phyloP scores from a whole-genome alignment of 2,329 filamentous ascomycete genomes.

The Epichloe glyceriae region DNA sequence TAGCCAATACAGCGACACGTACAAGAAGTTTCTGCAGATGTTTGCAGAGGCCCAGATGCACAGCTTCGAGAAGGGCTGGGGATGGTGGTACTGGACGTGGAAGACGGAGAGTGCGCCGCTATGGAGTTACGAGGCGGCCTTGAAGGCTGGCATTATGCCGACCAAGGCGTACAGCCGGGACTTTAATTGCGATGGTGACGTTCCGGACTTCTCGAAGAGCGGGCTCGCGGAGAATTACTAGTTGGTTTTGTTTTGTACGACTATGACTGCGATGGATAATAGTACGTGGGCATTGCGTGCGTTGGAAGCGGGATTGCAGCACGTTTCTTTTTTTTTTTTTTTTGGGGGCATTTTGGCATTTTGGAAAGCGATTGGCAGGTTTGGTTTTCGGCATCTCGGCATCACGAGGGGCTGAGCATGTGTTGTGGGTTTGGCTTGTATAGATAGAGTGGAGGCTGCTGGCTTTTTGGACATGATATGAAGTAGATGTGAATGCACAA shows the following conservation, averaged over 20 bases:
- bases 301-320: not conserved
- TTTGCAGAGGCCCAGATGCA: conserved; percentile 96
- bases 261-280: not conserved
- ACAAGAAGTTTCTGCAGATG: conserved; percentile 75
- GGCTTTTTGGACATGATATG: too few relatives aligned
- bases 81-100: conserved; percentile 99
- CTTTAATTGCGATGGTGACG: conserved; percentile 53
- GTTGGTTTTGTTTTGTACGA: not conserved
- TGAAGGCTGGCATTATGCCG: conserved; percentile 69
- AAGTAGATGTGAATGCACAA: too few relatives aligned
- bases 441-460: too few relatives aligned
- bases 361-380: not conserved
- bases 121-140: conserved; percentile 82
- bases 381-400: not conserved
- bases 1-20: conserved; percentile 51
- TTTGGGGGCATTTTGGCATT: not conserved
- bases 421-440: too few relatives aligned
- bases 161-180: conserved; percentile 54
- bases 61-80: conserved; percentile 83
- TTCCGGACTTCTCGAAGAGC: conserved; percentile 36
- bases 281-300: not conserved
- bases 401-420: not conserved
- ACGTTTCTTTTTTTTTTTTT: too few relatives aligned
- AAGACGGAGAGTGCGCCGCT: conserved; percentile 73
- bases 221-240: conserved; percentile 38